These are phyloP conservation scores for Pseudogymnoascus sp. DNA, from an alignment of 2,329 filamentous ascomycete species.

Conservation along the genomic window DNA sequence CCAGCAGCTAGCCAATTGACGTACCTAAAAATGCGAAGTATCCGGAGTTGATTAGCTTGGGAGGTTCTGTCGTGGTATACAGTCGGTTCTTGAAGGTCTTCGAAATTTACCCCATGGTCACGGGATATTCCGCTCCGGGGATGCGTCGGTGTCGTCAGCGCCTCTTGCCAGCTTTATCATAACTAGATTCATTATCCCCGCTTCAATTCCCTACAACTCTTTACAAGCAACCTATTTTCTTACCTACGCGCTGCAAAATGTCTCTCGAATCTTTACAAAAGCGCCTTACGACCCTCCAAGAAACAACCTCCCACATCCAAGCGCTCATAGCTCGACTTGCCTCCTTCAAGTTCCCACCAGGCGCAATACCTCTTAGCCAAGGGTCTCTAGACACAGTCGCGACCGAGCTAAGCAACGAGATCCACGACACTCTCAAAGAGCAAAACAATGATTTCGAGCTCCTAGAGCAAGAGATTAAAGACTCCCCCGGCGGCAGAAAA, in stretches of 20 bases:
- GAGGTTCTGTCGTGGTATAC: neutral
- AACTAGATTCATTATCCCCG: neutral
- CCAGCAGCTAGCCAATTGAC: neutral
- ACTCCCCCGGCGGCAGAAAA: conserved; percentile 49
- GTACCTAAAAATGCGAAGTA: neutral
- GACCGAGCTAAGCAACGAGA: conserved; percentile 69
- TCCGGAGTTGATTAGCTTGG: conserved; percentile 9
- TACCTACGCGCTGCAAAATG: conserved; percentile 39
- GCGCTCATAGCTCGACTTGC: conserved; percentile 55
- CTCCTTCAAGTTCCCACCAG: conserved; percentile 52
- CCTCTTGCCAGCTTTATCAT: conserved; percentile 7
- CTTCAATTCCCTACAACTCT: neutral
- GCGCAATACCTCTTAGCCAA: conserved; percentile 46
- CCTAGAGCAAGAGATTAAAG: conserved; percentile 69
- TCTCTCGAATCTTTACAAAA: conserved; percentile 56
- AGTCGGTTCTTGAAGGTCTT: neutral
- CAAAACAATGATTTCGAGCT: conserved; percentile 80
- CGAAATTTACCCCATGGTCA: conserved; percentile 12
- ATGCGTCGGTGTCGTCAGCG: neutral
- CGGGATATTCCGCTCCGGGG: conserved; percentile 3
- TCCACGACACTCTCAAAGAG: conserved; percentile 69
- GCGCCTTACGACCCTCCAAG: conserved; percentile 55
- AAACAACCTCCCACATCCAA: conserved; percentile 51
- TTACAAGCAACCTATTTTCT: neutral
- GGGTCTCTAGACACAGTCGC: conserved; percentile 29